phyloP scores from a whole-genome alignment of 768 basidiomycete genomes.

The Candolleomyces eurysporus region DNA sequence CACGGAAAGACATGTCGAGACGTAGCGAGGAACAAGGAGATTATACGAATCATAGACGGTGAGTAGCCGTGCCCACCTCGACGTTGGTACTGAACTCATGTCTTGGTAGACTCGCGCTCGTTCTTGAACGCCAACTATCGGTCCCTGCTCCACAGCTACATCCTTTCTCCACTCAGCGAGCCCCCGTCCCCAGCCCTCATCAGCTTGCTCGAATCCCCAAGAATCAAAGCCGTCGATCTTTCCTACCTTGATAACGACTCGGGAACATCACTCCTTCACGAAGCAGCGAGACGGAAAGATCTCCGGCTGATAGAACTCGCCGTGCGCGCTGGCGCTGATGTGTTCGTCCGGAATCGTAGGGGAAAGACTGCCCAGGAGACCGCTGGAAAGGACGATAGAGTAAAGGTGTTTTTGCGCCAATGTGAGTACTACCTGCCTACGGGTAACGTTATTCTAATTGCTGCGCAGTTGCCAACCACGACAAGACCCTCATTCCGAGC shows the following conservation, averaged over 20 bases:
- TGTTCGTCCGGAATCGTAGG: conserved; percentile 76
- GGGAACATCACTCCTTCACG: conserved; percentile 80
- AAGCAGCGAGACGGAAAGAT: conserved; percentile 81
- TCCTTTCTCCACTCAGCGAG: conserved; percentile 49
- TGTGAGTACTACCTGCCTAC: conserved; percentile 43
- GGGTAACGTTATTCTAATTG: neutral
- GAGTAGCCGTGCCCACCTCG: conserved; percentile 13
- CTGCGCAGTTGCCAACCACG: conserved; percentile 70
- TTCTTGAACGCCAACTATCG: conserved; percentile 74
- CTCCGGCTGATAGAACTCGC: conserved; percentile 80
- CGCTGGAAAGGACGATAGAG: conserved; percentile 74
- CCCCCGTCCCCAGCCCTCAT: conserved; percentile 46
- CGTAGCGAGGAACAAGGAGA: conserved; percentile 68
- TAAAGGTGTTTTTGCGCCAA: conserved; percentile 80
- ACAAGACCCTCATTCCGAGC: conserved; percentile 62
- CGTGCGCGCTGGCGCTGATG: conserved; percentile 82
- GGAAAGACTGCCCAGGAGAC: conserved; percentile 72
- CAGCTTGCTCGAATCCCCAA: conserved; percentile 64
- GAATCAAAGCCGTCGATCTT: conserved; percentile 71
- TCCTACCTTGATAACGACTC: conserved; percentile 77
- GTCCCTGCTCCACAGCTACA: conserved; percentile 70
- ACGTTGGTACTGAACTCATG: neutral
- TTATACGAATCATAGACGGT: conserved; percentile 68
- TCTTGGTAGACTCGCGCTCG: conserved; percentile 65
- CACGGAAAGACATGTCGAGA: conserved; percentile 70